Percentiles rank a stretch among this genome's conserved stretches.
phyloP scores from a whole-genome alignment of 192 early-diverging fungal species.

The Glomus cerebriforme region DNA sequence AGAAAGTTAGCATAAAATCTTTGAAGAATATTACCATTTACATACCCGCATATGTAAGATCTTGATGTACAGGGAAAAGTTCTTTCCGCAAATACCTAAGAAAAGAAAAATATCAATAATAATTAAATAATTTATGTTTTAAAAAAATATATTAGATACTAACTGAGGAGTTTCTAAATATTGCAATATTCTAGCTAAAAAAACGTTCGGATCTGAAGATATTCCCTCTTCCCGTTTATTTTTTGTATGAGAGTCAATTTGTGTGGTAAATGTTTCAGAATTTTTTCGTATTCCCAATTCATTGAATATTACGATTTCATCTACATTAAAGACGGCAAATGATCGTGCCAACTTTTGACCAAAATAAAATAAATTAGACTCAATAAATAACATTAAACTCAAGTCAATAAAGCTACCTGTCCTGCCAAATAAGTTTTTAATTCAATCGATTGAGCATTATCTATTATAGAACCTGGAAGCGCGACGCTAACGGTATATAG shows the following conservation, averaged over 20 bases:
- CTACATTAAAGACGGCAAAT: constrained; percentile 60
- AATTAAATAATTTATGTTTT: neutral
- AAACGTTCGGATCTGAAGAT: constrained; percentile 56
- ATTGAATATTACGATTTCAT: constrained; percentile 71
- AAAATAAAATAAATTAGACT: neutral
- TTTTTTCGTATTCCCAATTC: constrained; percentile 39
- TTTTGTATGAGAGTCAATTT: constrained; percentile 40
- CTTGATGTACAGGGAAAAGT: constrained; percentile 66
- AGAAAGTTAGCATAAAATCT: neutral
- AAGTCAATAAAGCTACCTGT: constrained; percentile 47
- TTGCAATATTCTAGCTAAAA: constrained; percentile 66
- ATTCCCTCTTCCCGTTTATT: constrained; percentile 41
- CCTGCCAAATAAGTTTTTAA: constrained; percentile 72
- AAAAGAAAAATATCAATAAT: neutral
- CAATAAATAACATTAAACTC: neutral
- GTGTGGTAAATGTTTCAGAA: neutral
- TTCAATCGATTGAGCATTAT: constrained; percentile 61
- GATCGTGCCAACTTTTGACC: constrained; percentile 56
- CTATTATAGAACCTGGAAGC: constrained; percentile 65
- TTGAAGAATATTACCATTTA: neutral
- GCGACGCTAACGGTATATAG: constrained; percentile 65
- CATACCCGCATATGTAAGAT: constrained; percentile 61
- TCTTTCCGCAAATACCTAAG: constrained; percentile 61
- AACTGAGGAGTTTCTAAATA: constrained; percentile 71
- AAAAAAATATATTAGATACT: constrained; percentile 13